Conservation (phyloP, 805 yeast genomes). For the Candida odintsovae region DNA sequence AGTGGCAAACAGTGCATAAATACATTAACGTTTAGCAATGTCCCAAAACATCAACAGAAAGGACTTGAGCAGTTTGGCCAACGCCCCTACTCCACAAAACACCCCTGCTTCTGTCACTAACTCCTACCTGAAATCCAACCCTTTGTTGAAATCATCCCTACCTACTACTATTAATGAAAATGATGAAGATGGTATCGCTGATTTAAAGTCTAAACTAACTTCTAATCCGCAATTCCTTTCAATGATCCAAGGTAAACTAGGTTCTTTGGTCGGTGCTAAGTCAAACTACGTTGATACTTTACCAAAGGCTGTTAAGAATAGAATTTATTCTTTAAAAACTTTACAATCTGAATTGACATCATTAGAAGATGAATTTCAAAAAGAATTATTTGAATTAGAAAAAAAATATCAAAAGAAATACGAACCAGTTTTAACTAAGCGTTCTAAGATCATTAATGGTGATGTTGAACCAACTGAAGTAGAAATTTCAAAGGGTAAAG, state of each 20-base stretch:
- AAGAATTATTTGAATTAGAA: constrained; percentile 81
- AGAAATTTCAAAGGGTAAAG: constrained; percentile 76
- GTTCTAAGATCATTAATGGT: constrained; percentile 72
- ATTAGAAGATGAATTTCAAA: constrained; percentile 87
- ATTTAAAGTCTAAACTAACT: constrained; percentile 43
- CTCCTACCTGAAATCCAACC: constrained; percentile 61
- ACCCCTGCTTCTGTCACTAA: constrained; percentile 87
- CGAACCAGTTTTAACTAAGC: constrained; percentile 67
- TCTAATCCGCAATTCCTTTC: constrained; percentile 79
- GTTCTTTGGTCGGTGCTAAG: constrained; percentile 76
- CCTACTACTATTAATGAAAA: constrained; percentile 68
- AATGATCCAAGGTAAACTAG: constrained; percentile 85
- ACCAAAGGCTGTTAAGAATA: constrained; percentile 64
- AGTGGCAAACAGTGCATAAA: neutral
- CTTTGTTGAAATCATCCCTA: constrained; percentile 34
- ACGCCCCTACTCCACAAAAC: constrained; percentile 98
- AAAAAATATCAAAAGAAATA: constrained; percentile 68
- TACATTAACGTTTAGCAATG: constrained; percentile 36
- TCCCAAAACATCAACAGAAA: constrained; percentile 81
- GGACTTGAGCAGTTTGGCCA: constrained; percentile 68
- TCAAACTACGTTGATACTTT: constrained; percentile 80
- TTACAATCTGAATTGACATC: constrained; percentile 75
- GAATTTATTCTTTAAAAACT: constrained; percentile 78
- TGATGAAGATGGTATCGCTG: constrained; percentile 38
- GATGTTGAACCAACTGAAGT: constrained; percentile 67